Evolutionary conservation across 352 stramenopile genomes (phyloP).

Genomic region (Phytopythium vexans): DNA sequence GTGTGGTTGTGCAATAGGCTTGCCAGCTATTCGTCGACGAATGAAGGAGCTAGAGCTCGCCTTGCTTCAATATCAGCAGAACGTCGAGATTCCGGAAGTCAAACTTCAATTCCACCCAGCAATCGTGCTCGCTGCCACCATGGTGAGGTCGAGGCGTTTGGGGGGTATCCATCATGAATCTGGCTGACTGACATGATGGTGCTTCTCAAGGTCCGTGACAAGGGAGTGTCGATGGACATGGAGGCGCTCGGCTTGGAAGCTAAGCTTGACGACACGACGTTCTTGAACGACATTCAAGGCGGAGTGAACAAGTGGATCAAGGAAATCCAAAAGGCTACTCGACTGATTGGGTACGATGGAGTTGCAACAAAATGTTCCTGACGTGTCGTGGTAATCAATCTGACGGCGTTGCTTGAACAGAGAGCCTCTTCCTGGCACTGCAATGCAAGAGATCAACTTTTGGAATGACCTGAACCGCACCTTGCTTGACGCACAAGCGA

Average conservation of each 20-base stretch:
- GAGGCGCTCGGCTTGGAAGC: conserved; percentile 79
- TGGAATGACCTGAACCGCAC: conserved; percentile 91
- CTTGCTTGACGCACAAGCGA: conserved; percentile 81
- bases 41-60: conserved; percentile 95
- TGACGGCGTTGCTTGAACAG: conserved; percentile 11
- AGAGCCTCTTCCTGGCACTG: conserved; percentile 81
- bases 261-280: conserved; percentile 78
- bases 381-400: not conserved
- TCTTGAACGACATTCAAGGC: conserved; percentile 85
- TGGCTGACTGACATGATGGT: not conserved
- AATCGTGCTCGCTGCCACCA: conserved; percentile 76
- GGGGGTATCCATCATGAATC: not conserved
- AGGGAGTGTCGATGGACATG: conserved; percentile 75
- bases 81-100: conserved; percentile 94
- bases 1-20: conserved; percentile 25
- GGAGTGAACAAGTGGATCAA: conserved; percentile 94
- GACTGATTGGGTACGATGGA: conserved; percentile 61
- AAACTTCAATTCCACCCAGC: conserved; percentile 85
- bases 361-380: not conserved
- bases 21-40: conserved; percentile 84
- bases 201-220: conserved; percentile 50
- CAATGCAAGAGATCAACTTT: conserved; percentile 95
- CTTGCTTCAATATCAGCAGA: conserved; percentile 92
- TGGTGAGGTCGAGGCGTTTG: conserved; percentile 17
- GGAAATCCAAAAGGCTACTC: conserved; percentile 94